Percentiles rank a stretch among this genome's conserved stretches.
These are phyloP conservation scores for Fraxinus albicans DNA, from an alignment of 305 asterid species.

Conservation along the genomic window DNA sequence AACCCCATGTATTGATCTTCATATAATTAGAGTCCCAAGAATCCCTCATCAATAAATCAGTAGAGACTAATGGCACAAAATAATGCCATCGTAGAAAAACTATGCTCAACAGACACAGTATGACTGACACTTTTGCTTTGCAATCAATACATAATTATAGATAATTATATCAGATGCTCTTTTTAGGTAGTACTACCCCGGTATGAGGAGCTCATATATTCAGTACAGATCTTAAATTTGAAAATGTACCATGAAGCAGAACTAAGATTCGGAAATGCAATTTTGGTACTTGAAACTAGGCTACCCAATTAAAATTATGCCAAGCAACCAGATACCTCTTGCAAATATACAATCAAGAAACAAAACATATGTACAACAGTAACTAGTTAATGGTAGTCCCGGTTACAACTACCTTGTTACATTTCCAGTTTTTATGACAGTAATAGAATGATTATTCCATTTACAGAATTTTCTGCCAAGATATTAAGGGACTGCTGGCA, in stretches of 20 bases:
- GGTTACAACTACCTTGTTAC: neutral
- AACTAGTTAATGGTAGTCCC: neutral
- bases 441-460: neutral
- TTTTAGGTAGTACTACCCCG: neutral
- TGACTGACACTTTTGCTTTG: neutral
- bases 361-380: neutral
- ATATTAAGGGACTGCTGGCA: neutral
- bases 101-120: neutral
- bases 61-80: conserved; percentile 15
- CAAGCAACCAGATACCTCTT: neutral
- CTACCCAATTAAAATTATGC: neutral
- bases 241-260: neutral
- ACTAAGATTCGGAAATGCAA: neutral
- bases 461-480: neutral
- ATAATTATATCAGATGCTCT: conserved; percentile 4
- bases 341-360: neutral
- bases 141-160: conserved; percentile 3
- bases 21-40: conserved; percentile 23
- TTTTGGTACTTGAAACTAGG: neutral
- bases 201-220: neutral
- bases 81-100: conserved; percentile 5
- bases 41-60: conserved; percentile 17
- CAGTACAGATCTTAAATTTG: conserved; percentile 1
- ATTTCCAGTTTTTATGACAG: neutral
- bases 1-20: conserved; percentile 97